phyloP scores from a whole-genome alignment of 805 yeast genomes.

The Hanseniaspora meyeri region DNA sequence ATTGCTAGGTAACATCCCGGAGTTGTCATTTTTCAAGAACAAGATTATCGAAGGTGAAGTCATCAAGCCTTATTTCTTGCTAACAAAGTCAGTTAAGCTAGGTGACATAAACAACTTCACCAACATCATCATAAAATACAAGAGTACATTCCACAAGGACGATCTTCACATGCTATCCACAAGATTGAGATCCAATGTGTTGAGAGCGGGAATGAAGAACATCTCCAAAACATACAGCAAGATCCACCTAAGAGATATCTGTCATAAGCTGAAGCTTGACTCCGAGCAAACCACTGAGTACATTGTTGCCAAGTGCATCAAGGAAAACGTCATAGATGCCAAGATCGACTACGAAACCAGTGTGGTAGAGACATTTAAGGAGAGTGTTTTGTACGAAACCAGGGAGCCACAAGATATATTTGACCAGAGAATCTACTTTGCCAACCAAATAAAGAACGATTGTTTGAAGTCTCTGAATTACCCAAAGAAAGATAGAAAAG shows the following conservation, averaged over 20 bases:
- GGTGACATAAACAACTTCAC: constrained; percentile 82
- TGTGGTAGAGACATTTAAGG: constrained; percentile 79
- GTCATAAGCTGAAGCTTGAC: constrained; percentile 81
- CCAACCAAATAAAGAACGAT: constrained; percentile 80
- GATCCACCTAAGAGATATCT: constrained; percentile 85
- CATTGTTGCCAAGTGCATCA: constrained; percentile 88
- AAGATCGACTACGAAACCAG: constrained; percentile 82
- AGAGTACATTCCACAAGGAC: constrained; percentile 52
- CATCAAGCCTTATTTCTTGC: constrained; percentile 68
- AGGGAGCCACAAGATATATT: constrained; percentile 74
- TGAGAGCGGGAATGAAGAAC: constrained; percentile 91
- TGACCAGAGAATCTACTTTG: constrained; percentile 87
- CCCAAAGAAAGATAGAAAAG: constrained; percentile 34
- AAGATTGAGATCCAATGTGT: constrained; percentile 89
- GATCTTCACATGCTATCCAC: constrained; percentile 73
- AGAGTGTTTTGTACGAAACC: constrained; percentile 77
- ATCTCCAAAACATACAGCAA: constrained; percentile 82
- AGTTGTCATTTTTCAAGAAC: constrained; percentile 65
- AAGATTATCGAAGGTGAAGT: constrained; percentile 40
- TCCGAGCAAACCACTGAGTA: constrained; percentile 94
- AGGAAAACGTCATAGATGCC: constrained; percentile 96
- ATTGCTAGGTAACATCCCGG: constrained; percentile 94
- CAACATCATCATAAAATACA: constrained; percentile 52
- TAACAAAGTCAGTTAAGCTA: constrained; percentile 79
- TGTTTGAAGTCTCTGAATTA: constrained; percentile 91